Evolutionary conservation across 2,329 filamentous ascomycete genomes (phyloP).

Genomic region (Lasiodiplodia citricola): DNA sequence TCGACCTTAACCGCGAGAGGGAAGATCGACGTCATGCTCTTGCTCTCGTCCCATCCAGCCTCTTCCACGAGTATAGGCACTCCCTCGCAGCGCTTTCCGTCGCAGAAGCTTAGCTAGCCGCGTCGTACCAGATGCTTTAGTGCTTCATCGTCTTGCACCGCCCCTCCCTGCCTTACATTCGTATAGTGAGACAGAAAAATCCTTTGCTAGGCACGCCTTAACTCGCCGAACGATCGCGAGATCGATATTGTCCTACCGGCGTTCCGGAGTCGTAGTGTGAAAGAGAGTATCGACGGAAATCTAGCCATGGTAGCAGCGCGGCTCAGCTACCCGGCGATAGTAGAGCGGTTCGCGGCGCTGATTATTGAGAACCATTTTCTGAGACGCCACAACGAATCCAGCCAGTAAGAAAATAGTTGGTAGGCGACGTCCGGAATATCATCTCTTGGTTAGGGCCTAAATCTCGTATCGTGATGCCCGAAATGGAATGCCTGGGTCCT

Average conservation of each 20-base stretch:
- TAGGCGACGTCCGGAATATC: no score
- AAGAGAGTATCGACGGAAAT: neutral
- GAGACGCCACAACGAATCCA: neutral
- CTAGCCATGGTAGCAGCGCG: neutral
- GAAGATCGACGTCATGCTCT: neutral
- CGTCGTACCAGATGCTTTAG: neutral
- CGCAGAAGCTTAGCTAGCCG: neutral
- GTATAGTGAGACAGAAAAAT: neutral
- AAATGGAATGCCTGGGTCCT: neutral
- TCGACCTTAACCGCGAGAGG: neutral
- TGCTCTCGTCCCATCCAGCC: neutral
- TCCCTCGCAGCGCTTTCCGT: neutral
- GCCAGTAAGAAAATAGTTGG: neutral
- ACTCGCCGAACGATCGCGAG: neutral
- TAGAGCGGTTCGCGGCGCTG: neutral
- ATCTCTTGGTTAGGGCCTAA: neutral
- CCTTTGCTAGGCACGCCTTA: neutral
- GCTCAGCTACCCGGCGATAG: neutral
- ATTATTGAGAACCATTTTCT: neutral
- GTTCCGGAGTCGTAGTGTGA: no score
- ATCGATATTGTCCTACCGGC: neutral
- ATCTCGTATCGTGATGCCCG: neutral
- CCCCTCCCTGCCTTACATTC: neutral
- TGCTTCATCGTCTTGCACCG: neutral
- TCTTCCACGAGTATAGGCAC: neutral